These are phyloP conservation scores for Cicer judaicum DNA, from an alignment of 306 rosid species.

Conservation along the genomic window DNA sequence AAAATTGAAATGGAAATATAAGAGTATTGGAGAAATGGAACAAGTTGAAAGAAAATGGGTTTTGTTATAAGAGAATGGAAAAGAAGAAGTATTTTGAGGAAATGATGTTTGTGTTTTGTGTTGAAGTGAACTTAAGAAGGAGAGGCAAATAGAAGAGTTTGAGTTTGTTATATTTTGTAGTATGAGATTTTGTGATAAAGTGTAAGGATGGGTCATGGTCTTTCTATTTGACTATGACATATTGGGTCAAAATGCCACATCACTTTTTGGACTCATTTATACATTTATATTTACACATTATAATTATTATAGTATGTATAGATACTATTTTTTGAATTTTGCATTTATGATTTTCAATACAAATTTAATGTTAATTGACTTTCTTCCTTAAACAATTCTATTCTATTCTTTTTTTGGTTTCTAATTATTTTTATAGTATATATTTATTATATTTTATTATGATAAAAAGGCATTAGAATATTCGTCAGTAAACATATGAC, in stretches of 20 bases:
- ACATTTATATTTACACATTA: too few relatives aligned
- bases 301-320: background rate
- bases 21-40: background rate
- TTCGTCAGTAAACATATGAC: background rate
- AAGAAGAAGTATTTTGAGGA: too few relatives aligned
- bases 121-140: background rate
- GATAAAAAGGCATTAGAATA: too few relatives aligned
- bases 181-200: background rate
- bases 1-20: slow-evolving; percentile 46
- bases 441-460: background rate
- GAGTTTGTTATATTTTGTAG: background rate
- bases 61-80: too few relatives aligned
- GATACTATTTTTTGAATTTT: slow-evolving; percentile 1
- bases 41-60: too few relatives aligned
- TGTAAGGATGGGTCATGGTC: slow-evolving; percentile 20
- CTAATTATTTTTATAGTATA: background rate
- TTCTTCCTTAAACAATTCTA: background rate
- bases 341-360: slow-evolving; percentile 10
- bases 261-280: background rate
- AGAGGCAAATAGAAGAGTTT: background rate
- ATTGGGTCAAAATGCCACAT: slow-evolving; percentile 31
- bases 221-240: slow-evolving; percentile 40
- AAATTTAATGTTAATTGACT: slow-evolving; percentile 16
- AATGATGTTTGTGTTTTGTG: background rate
- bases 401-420: too few relatives aligned